Percentiles rank a stretch among this genome's conserved stretches.
Evolutionary conservation across 140 eudicot genomes (phyloP).

Genomic region (Flaveria floridana): DNA sequence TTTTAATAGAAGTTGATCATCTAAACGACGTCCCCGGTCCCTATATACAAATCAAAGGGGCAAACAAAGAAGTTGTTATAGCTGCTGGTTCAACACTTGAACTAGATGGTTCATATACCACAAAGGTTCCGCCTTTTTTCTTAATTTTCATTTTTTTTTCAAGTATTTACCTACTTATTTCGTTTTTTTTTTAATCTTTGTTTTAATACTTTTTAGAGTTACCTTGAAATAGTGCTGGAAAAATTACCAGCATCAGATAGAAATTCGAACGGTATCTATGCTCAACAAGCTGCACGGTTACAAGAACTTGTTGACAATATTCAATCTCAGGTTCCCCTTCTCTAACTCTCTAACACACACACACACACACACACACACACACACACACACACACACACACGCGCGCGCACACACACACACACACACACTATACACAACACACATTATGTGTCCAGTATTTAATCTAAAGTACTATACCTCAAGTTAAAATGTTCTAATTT

Average conservation of each 20-base stretch:
- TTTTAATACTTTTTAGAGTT: conserved; percentile 54
- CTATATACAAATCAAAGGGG: conserved; percentile 89
- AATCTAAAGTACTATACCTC: not conserved
- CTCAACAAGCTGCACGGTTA: conserved; percentile 89
- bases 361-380: not conserved
- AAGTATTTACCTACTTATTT: conserved; percentile 31
- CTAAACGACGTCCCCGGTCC: conserved; percentile 79
- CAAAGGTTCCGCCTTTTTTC: conserved; percentile 57
- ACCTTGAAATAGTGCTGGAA: conserved; percentile 81
- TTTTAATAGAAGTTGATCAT: conserved; percentile 94
- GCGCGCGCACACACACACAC: conserved; percentile 14
- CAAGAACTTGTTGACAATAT: conserved; percentile 86
- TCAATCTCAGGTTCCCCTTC: conserved; percentile 71
- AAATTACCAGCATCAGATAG: conserved; percentile 67
- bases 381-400: not conserved
- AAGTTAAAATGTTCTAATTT: not conserved
- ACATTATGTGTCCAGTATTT: not conserved
- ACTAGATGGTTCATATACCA: conserved; percentile 90
- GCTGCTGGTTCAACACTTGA: conserved; percentile 85
- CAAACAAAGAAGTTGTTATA: conserved; percentile 65
- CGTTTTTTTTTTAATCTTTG: not conserved
- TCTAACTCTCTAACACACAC: not conserved
- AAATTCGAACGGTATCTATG: conserved; percentile 70
- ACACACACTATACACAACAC: not conserved
- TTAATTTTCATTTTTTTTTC: not conserved